Conservation (phyloP, 805 yeast genomes). For the Blastobotrys chiropterorum region DNA sequence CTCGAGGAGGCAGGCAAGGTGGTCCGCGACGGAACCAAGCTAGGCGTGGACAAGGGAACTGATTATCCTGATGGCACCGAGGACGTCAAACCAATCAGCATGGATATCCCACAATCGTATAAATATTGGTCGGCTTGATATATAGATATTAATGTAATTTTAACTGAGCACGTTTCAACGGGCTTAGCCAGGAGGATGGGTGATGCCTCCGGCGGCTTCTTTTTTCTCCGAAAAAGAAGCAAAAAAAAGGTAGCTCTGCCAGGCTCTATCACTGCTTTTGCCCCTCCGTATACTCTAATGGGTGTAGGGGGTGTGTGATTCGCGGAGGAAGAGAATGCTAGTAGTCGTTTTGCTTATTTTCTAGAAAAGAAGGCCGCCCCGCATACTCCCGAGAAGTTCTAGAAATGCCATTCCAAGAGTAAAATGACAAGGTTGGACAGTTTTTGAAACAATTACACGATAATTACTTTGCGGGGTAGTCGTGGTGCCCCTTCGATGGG, state of each 20-base stretch:
- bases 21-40: conserved; percentile 11
- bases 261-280: not conserved
- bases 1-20: conserved; percentile 1
- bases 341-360: too few species aligned
- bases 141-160: not conserved
- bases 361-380: too few species aligned
- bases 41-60: conserved; percentile 7
- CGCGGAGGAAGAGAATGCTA: too few species aligned
- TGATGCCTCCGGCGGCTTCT: not conserved
- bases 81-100: conserved; percentile 48
- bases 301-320: too few species aligned
- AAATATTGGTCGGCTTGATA: conserved; percentile 58
- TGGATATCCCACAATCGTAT: conserved; percentile 55
- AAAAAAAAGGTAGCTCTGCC: not conserved
- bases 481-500: too few species aligned
- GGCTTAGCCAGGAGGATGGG: not conserved
- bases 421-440: too few species aligned
- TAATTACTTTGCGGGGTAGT: too few species aligned
- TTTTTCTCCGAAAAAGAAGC: not conserved
- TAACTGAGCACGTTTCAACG: too few species aligned
- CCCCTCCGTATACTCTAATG: too few species aligned
- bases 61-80: conserved; percentile 13
- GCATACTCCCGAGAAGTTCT: too few species aligned
- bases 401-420: too few species aligned
- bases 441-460: too few species aligned